Conservation (phyloP, 768 basidiomycete genomes). For the Boletus edulis region DNA sequence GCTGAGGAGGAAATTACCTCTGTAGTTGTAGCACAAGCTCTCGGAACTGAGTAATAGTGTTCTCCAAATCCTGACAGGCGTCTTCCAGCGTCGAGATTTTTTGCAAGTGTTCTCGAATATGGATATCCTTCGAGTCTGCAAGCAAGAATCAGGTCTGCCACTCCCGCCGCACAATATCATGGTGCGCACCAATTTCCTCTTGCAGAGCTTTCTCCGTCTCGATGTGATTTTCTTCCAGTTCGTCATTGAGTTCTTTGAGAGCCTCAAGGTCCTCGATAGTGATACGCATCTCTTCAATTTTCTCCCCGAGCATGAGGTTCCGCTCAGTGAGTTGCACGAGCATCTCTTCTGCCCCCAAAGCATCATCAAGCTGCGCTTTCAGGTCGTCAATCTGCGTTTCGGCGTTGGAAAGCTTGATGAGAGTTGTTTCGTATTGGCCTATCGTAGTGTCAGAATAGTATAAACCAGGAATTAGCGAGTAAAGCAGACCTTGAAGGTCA, state of each 20-base stretch:
- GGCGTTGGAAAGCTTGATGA: slow-evolving; percentile 82
- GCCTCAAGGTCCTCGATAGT: slow-evolving; percentile 96
- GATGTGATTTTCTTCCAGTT: slow-evolving; percentile 93
- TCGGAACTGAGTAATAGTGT: slow-evolving; percentile 88
- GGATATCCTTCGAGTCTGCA: slow-evolving; percentile 65
- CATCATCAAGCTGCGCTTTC: slow-evolving; percentile 92
- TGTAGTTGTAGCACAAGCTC: slow-evolving; percentile 87
- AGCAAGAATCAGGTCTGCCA: neutral
- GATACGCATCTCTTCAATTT: slow-evolving; percentile 97
- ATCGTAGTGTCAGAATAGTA: slow-evolving; percentile 5
- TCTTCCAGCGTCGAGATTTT: slow-evolving; percentile 75
- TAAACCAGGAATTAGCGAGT: neutral
- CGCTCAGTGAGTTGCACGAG: slow-evolving; percentile 93
- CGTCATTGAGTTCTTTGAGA: slow-evolving; percentile 93
- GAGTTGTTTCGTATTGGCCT: slow-evolving; percentile 79
- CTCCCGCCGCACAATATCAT: neutral
- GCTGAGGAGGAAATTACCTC: slow-evolving; percentile 42
- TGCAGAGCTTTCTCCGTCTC: slow-evolving; percentile 91
- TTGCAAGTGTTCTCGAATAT: slow-evolving; percentile 62
- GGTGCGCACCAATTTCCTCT: slow-evolving; percentile 75
- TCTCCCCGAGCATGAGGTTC: slow-evolving; percentile 91
- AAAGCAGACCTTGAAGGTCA: slow-evolving; percentile 67
- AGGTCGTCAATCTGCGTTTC: slow-evolving; percentile 92
- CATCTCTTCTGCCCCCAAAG: slow-evolving; percentile 94
- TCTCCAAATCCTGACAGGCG: slow-evolving; percentile 78